Evolutionary conservation across 2,329 filamentous ascomycete species (phyloP), one percentile per base, ranked within the genome.

Genomic region (Erysiphe pulchra): DNA sequence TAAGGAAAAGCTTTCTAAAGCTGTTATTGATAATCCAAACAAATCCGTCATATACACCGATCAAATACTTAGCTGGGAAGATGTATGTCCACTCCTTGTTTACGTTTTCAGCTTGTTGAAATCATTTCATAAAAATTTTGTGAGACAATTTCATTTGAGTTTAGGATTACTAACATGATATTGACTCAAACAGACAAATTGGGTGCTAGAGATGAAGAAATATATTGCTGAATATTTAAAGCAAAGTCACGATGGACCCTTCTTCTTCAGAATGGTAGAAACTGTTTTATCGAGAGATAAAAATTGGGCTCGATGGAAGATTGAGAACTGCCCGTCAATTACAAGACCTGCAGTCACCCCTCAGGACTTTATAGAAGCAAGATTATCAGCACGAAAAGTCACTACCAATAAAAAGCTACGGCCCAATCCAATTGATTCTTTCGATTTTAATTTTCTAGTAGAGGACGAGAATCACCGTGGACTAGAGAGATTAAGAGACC

Each of bases 301-400:
- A 65, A 94, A 95, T 58, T 98, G 92, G 92, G 85, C 92, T 40
- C 79, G 85, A 50, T 99, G 90, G 90, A 99, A 99, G 63, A 78
- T 87, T 49, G 85, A 94, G 59, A 83, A 78, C 52, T 98, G 90
- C 59, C 83, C 84, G 20, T 73, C 79, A 6, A 95, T 99, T 56
- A 77, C 86, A 56, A 72, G 74, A 48, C 73, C 80, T 18, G 66
- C 82, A 11, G 70, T 95, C 30, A 69, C 77, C 2, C 69, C 77
- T 1, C 62, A 72, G 28, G 71, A 78, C 42, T 87, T 85, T 58
- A 61, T 76, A 36, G 70, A 75, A 46, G 78, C 85, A 20, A 80
- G 78, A 57, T 65, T 69, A 30, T 66, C 71, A 41, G 77, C 77
- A 3, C 69, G 71, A 50, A 75, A 73, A 51, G 67, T 75, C 12